These are phyloP conservation scores for Zoysia japonica DNA, from an alignment of 176 grass and related monocot species.

Conservation along the genomic window DNA sequence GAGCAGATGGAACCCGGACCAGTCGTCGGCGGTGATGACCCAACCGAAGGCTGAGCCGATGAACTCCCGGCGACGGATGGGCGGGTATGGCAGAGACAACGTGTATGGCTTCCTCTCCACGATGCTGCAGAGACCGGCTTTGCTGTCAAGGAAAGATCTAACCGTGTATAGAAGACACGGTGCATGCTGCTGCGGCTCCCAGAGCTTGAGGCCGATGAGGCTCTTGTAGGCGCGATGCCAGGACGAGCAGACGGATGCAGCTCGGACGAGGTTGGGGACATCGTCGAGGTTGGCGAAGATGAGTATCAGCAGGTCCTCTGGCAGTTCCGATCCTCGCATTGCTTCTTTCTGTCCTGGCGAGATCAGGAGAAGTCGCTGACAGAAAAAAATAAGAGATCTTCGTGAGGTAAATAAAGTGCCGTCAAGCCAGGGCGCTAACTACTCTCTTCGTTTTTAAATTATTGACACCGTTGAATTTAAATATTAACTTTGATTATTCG, in stretches of 20 bases:
- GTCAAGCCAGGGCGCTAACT: too few relatives aligned
- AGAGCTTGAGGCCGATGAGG: not conserved
- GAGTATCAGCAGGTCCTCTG: not conserved
- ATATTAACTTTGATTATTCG: too few relatives aligned
- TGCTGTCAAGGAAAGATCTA: not conserved
- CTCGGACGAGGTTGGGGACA: not conserved
- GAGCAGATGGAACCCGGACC: slow-evolving; percentile 9
- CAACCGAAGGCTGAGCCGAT: slow-evolving; percentile 1
- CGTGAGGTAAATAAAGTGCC: too few relatives aligned
- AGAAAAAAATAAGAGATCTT: too few relatives aligned
- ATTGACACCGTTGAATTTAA: too few relatives aligned
- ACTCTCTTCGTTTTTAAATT: too few relatives aligned
- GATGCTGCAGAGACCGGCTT: not conserved
- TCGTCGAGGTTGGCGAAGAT: not conserved
- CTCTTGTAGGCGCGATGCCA: not conserved
- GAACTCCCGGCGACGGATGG: not conserved
- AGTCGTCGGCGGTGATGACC: slow-evolving; percentile 7
- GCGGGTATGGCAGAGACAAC: not conserved
- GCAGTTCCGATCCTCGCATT: not conserved
- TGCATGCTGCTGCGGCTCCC: not conserved
- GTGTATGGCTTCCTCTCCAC: not conserved
- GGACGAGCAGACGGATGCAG: not conserved
- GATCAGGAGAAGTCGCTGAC: too few relatives aligned
- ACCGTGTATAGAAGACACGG: not conserved
- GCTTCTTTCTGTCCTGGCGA: not conserved